These are phyloP conservation scores for Santalum album DNA, from an alignment of 164 flowering plant species.

Conservation along the genomic window DNA sequence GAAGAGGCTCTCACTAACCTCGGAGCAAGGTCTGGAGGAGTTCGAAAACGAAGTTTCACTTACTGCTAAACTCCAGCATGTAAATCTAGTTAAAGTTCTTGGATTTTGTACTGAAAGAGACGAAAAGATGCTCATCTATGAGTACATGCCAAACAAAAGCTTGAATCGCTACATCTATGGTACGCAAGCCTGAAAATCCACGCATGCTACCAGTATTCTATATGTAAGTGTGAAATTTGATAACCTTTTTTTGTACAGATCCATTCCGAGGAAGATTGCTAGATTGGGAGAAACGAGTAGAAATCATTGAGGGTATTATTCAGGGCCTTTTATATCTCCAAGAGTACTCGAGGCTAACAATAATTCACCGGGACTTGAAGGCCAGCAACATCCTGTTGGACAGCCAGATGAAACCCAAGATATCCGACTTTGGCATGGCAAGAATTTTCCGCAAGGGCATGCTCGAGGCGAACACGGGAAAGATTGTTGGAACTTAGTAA, in stretches of 20 bases:
- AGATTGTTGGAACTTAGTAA: constrained; percentile 36
- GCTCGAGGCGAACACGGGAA: constrained; percentile 18
- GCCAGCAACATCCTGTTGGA: constrained; percentile 27
- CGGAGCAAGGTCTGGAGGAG: constrained; percentile 11
- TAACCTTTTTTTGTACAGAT: constrained; percentile 14
- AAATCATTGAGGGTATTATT: constrained; percentile 27
- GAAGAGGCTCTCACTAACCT: constrained; percentile 11
- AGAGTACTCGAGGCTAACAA: constrained; percentile 28
- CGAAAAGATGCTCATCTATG: constrained; percentile 14
- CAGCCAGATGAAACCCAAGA: constrained; percentile 22
- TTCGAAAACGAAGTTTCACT: neutral
- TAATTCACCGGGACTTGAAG: constrained; percentile 6
- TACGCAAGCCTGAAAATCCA: too few relatives aligned
- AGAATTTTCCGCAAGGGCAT: constrained; percentile 20
- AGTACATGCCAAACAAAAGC: too few relatives aligned
- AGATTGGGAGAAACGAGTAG: constrained; percentile 22
- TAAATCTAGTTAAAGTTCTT: constrained; percentile 7
- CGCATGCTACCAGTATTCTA: too few relatives aligned
- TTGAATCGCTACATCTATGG: constrained; percentile 12
- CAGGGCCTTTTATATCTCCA: constrained; percentile 37
- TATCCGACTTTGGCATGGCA: constrained; percentile 34
- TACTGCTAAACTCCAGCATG: constrained; percentile 10
- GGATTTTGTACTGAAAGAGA: constrained; percentile 10
- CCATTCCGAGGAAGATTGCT: constrained; percentile 8
- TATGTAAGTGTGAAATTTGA: too few relatives aligned